Evolutionary conservation across 768 basidiomycete genomes (phyloP).

Genomic region (Auricularia cornea): DNA sequence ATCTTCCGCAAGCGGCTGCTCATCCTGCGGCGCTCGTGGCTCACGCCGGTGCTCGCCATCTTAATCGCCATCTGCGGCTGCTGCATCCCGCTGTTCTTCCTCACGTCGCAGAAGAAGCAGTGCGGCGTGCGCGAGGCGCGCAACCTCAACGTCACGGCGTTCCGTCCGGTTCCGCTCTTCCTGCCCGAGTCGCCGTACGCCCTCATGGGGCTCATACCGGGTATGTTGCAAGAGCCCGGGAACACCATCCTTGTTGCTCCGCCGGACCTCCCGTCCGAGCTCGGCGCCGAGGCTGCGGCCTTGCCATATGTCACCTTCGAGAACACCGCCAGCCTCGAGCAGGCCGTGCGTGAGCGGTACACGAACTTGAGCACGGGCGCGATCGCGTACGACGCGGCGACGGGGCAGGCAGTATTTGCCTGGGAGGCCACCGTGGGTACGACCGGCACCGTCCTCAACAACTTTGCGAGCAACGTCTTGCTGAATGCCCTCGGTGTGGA

Average conservation of each 20-base stretch:
- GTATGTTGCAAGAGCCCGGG: constrained; percentile 22
- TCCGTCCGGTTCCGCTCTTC: constrained; percentile 37
- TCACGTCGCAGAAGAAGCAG: constrained; percentile 20
- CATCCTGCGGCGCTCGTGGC: constrained; percentile 58
- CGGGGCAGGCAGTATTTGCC: constrained; percentile 49
- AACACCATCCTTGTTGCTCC: constrained; percentile 41
- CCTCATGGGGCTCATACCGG: constrained; percentile 14
- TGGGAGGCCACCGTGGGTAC: constrained; percentile 63
- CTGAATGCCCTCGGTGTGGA: constrained; percentile 41
- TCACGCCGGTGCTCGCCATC: constrained; percentile 49
- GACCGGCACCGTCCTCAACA: constrained; percentile 53
- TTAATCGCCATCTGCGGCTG: constrained; percentile 48
- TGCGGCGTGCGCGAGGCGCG: constrained; percentile 41
- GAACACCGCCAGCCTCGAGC: constrained; percentile 53
- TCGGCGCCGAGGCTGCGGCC: constrained; percentile 34
- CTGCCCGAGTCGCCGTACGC: constrained; percentile 38
- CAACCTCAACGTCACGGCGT: constrained; percentile 27
- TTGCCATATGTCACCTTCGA: constrained; percentile 36
- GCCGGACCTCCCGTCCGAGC: constrained; percentile 37
- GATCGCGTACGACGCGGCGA: constrained; percentile 47
- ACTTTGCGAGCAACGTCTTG: constrained; percentile 58
- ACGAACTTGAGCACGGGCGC: constrained; percentile 57
- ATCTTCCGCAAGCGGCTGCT: constrained; percentile 66
- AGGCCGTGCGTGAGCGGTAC: constrained; percentile 43
- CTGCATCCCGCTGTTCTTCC: constrained; percentile 60